These are phyloP conservation scores for Alternaria sp. DNA, from an alignment of 2,329 filamentous ascomycete species.

Conservation along the genomic window DNA sequence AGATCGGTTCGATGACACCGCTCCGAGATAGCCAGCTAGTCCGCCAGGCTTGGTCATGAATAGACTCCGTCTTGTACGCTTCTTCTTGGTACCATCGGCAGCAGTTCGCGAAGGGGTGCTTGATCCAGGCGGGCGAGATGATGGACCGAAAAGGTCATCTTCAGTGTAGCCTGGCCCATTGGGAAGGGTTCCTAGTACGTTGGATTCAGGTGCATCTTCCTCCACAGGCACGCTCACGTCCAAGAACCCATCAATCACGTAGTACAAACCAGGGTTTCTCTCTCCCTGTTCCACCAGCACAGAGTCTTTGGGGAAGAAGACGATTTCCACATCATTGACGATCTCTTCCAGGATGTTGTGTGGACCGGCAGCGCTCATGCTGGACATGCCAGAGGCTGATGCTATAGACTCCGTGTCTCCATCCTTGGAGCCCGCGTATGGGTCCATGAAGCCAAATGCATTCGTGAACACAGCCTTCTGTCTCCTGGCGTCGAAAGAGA, in stretches of 20 bases:
- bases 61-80: slow-evolving; percentile 70
- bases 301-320: slow-evolving; percentile 94
- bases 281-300: slow-evolving; percentile 96
- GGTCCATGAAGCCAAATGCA: slow-evolving; percentile 89
- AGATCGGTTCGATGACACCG: slow-evolving; percentile 91
- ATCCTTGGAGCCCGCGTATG: slow-evolving; percentile 77
- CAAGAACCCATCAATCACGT: slow-evolving; percentile 95
- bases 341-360: slow-evolving; percentile 79
- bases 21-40: slow-evolving; percentile 91
- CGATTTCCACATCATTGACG: slow-evolving; percentile 92
- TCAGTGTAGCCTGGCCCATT: slow-evolving; percentile 42
- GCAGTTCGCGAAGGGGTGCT: slow-evolving; percentile 30
- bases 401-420: slow-evolving; percentile 87
- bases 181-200: slow-evolving; percentile 53
- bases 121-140: slow-evolving; percentile 32
- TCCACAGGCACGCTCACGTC: slow-evolving; percentile 86
- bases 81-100: slow-evolving; percentile 51
- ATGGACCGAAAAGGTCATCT: slow-evolving; percentile 43
- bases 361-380: slow-evolving; percentile 62
- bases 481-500: slow-evolving; percentile 81
- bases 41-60: slow-evolving; percentile 94
- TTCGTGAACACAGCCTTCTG: slow-evolving; percentile 83
- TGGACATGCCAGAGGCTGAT: slow-evolving; percentile 53
- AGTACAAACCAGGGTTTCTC: slow-evolving; percentile 94
- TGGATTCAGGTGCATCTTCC: slow-evolving; percentile 59